Evolutionary conservation across 2,329 filamentous ascomycete genomes (phyloP).

Genomic region (Ophiosphaerella korrae): DNA sequence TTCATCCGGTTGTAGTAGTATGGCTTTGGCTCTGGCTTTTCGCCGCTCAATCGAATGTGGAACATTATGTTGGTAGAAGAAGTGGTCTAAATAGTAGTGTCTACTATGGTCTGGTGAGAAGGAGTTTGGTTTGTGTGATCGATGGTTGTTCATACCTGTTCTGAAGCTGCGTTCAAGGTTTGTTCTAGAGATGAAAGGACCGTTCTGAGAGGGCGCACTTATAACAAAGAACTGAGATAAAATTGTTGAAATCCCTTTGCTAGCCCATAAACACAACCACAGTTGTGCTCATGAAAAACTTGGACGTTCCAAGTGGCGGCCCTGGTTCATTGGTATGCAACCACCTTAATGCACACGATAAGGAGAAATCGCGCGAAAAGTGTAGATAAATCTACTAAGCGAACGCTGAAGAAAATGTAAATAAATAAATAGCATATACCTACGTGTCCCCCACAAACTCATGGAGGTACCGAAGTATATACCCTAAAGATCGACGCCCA

Average conservation of each 20-base stretch:
- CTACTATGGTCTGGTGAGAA: too few species aligned
- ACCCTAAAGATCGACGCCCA: conserved; percentile 1
- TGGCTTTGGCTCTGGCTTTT: conserved; percentile 23
- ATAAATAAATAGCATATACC: not conserved
- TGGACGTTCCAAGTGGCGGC: not conserved
- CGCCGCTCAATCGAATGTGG: conserved; percentile 18
- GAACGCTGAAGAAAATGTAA: too few species aligned
- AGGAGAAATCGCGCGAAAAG: not conserved
- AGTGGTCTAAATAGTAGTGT: not conserved
- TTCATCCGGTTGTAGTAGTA: conserved; percentile 27
- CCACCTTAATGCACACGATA: not conserved
- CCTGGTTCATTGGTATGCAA: conserved; percentile 1
- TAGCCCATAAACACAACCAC: not conserved
- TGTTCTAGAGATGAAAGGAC: too few species aligned
- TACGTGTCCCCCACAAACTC: not conserved
- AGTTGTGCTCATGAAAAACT: conserved; percentile 1
- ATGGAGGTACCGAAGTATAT: conserved; percentile 1
- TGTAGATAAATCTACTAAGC: too few species aligned
- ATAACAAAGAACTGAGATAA: too few species aligned
- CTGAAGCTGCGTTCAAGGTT: too few species aligned
- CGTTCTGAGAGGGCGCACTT: too few species aligned
- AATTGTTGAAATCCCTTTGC: not conserved
- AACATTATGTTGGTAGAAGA: conserved; percentile 10
- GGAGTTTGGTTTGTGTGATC: too few species aligned
- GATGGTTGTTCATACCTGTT: too few species aligned